phyloP scores from a whole-genome alignment of 2,329 filamentous ascomycete species.

The Chrysoporthe austroafricana region DNA sequence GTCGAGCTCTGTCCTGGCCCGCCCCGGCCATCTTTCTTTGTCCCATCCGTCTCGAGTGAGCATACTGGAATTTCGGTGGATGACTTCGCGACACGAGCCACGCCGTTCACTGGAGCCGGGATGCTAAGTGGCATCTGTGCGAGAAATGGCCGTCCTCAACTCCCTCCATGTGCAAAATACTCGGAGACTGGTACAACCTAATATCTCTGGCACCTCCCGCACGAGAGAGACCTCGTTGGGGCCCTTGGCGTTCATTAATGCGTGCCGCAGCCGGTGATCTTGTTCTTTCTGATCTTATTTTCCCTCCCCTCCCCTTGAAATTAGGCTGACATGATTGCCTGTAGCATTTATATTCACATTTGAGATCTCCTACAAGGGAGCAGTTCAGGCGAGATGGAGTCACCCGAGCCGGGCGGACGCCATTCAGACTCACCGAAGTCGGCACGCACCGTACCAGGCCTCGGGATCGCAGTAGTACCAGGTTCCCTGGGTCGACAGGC shows the following conservation, averaged over 20 bases:
- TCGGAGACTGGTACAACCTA: not conserved
- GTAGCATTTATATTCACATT: not conserved
- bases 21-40: not conserved
- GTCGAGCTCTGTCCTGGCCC: not conserved
- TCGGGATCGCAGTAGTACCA: slow-evolving; percentile 20
- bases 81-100: too few relatives aligned
- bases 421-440: slow-evolving; percentile 1
- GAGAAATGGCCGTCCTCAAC: not conserved
- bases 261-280: not conserved
- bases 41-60: not conserved
- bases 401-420: not conserved
- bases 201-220: not conserved
- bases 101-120: not conserved
- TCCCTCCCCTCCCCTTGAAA: not conserved
- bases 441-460: slow-evolving; percentile 8
- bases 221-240: not conserved
- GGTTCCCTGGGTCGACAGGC: slow-evolving; percentile 10
- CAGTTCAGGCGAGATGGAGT: not conserved
- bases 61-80: not conserved
- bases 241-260: not conserved
- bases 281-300: not conserved
- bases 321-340: not conserved
- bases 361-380: not conserved
- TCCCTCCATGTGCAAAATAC: not conserved
- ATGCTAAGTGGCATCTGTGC: not conserved